phyloP scores from a whole-genome alignment of 495 filamentous ascomycete genomes.

The Aspergillus sparsus region DNA sequence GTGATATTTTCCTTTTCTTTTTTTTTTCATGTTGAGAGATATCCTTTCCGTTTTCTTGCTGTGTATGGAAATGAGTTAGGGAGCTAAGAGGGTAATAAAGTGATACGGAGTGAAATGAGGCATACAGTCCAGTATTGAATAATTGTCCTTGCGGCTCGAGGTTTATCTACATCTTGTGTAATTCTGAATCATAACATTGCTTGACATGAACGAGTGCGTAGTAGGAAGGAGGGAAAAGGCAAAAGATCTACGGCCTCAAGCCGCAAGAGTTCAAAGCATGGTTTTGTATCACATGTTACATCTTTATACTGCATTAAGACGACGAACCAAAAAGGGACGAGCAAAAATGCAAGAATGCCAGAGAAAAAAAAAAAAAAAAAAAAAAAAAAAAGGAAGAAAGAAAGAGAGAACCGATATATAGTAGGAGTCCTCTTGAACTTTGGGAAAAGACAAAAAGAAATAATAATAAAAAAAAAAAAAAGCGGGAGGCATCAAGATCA shows the following conservation, averaged over 20 bases:
- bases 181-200: not conserved
- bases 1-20: not conserved
- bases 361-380: conserved; percentile 7
- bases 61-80: conserved; percentile 12
- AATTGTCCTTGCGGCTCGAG: conserved; percentile 4
- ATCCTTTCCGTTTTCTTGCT: conserved; percentile 22
- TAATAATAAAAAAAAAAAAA: conserved; percentile 1
- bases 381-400: conserved; percentile 1
- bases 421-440: conserved; percentile 11
- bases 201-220: not conserved
- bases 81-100: not conserved
- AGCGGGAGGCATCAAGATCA: conserved; percentile 19
- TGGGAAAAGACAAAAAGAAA: conserved; percentile 7
- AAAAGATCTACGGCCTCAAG: not conserved
- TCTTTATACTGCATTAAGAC: conserved; percentile 33
- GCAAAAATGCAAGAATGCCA: conserved; percentile 4
- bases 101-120: not conserved
- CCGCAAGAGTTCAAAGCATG: conserved; percentile 15
- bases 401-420: not conserved
- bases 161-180: conserved; percentile 3
- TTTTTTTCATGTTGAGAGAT: conserved; percentile 10
- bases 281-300: conserved; percentile 34
- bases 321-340: conserved; percentile 13
- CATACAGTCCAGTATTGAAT: not conserved
- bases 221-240: not conserved